Conservation (phyloP, 176 grass and related monocot genomes). For the barley (Hordeum vulgare) region MorexV3_pseudomolecules_assembly NC_058522.1:502331553-502332052, state of each 20-base stretch:
- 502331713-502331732: neutral
- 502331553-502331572: conserved; percentile 24
- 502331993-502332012: neutral
- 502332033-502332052: neutral
- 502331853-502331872: neutral
- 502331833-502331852: neutral
- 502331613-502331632: conserved; percentile 32
- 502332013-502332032: neutral
- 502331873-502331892: neutral
- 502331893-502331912: neutral
- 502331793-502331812: neutral
- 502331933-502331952: neutral
- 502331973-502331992: too few relatives aligned
- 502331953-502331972: too few relatives aligned
- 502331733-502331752: neutral
- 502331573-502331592: conserved; percentile 11
- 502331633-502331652: conserved; percentile 25
- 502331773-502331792: neutral
- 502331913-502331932: neutral
- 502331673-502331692: neutral
- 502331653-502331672: neutral
- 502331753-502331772: neutral
- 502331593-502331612: conserved; percentile 19
- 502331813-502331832: conserved; percentile 6
- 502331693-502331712: neutral